These are phyloP conservation scores for Amanita polypyramis DNA, from an alignment of 768 basidiomycete genomes.

Conservation along the genomic window DNA sequence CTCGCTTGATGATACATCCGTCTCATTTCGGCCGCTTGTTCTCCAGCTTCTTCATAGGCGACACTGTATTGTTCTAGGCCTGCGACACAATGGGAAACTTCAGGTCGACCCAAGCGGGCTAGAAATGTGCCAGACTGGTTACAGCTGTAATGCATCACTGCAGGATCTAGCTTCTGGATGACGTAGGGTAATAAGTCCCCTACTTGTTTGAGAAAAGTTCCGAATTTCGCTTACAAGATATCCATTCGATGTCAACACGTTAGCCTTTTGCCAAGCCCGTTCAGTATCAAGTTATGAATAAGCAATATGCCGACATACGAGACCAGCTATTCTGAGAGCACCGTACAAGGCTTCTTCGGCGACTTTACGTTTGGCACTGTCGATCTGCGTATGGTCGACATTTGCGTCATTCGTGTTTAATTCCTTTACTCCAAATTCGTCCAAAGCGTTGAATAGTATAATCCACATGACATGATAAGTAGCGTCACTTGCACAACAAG, in stretches of 20 bases:
- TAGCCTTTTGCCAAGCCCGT: constrained; percentile 34
- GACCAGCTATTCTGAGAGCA: constrained; percentile 79
- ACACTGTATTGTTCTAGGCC: constrained; percentile 84
- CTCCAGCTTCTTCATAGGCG: constrained; percentile 79
- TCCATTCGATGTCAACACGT: constrained; percentile 77
- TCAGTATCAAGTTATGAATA: constrained; percentile 3
- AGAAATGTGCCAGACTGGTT: constrained; percentile 78
- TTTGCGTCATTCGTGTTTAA: constrained; percentile 37
- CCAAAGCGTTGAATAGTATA: constrained; percentile 67
- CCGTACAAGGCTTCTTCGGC: constrained; percentile 78
- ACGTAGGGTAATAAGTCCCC: constrained; percentile 4
- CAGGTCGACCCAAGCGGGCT: constrained; percentile 72
- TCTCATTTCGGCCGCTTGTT: constrained; percentile 64
- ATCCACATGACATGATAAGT: constrained; percentile 93
- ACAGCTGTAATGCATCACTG: constrained; percentile 82
- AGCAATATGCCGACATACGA: constrained; percentile 36
- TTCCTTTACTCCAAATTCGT: constrained; percentile 79
- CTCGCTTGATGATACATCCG: constrained; percentile 33
- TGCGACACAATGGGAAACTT: constrained; percentile 74
- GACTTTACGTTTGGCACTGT: constrained; percentile 56
- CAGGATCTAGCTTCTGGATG: constrained; percentile 64
- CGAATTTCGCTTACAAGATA: constrained; percentile 53
- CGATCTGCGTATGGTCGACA: constrained; percentile 38
- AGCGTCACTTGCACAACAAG: constrained; percentile 71
- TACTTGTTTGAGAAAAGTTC: not conserved